Evolutionary conservation across 805 yeast species (phyloP), one percentile per base, ranked within the genome.

Genomic region (Spencermartinsiella europaea): DNA sequence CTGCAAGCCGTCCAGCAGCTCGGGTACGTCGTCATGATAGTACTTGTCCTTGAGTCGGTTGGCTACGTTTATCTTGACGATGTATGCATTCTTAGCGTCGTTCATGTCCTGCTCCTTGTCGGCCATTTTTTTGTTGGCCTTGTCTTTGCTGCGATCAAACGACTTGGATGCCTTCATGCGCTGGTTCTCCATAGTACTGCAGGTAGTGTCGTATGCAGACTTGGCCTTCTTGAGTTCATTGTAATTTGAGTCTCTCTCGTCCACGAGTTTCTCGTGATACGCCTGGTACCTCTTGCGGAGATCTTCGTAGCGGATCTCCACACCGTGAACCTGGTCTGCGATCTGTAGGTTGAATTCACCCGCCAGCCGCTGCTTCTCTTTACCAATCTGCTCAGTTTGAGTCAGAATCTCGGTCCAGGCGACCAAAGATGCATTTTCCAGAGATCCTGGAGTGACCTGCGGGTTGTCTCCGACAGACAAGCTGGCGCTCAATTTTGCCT

Each of bases 391-490:
- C 64, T 90, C 97, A 1, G 96, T 86, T 60, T 87, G 93, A 2
- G 84, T 74, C 49, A 91, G 73, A 4, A 90, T 77, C 53, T 88
- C 95, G 38, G 78, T 87, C 99, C 99, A 91, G 1, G 95, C 78
- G 10, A 86, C 95, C 51, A 90, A 68, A 14, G 85, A 73, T 0
- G 96, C 95, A 53, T 85, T 76, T 61, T 93, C 98, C 42, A 91
- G 70, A 0, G 97, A 88, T 0, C 99, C 99, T 0, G 99, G 98
- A 0, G 99, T 93, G 37, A 86, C 77, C 36, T 80, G 76, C 0
- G 99, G 99, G 15, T 77, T 77, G 50, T 87, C 95, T 21, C 99
- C 99, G 2, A 93, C 99, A 38, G 90, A 79, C 22, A 93, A 65
- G 12, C 68, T 63, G 0, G 91, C 77, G 8, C 87, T 72, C 15